Conservation (phyloP, 2,329 filamentous ascomycete species). For the Phaeosphaeriaceae sp. region DNA sequence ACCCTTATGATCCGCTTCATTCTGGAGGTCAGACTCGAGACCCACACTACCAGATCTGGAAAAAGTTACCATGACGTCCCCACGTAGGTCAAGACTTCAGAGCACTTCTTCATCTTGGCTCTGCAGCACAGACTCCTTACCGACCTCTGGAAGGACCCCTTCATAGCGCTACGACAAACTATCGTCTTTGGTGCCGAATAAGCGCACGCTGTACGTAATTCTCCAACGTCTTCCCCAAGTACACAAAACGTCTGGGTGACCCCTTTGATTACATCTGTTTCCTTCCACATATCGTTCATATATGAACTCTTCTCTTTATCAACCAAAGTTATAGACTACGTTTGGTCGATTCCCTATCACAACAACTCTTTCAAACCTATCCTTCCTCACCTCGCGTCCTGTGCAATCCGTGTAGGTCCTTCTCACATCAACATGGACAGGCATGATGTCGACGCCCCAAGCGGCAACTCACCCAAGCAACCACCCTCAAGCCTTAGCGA, state of each 20-base stretch:
- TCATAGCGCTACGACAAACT: slow-evolving; percentile 14
- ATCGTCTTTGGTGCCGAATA: slow-evolving; percentile 7
- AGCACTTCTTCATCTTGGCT: slow-evolving; percentile 12
- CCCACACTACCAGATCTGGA: slow-evolving; percentile 24
- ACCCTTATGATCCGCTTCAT: slow-evolving; percentile 13
- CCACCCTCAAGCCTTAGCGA: slow-evolving; percentile 11
- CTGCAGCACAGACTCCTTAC: slow-evolving; percentile 9
- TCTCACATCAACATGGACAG: slow-evolving; percentile 22
- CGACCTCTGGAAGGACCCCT: slow-evolving; percentile 2
- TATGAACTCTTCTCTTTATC: neutral
- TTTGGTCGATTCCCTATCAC: neutral
- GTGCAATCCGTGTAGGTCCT: slow-evolving; percentile 14
- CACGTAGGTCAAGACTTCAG: slow-evolving; percentile 16
- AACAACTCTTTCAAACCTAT: neutral
- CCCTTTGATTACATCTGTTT: neutral
- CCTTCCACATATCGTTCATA: neutral
- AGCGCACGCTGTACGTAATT: slow-evolving; percentile 20
- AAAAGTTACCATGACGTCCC: slow-evolving; percentile 20
- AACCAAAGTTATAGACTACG: neutral
- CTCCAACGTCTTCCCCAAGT: slow-evolving; percentile 1
- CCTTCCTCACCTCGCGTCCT: neutral
- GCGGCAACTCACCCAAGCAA: slow-evolving; percentile 21
- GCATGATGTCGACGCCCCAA: slow-evolving; percentile 16
- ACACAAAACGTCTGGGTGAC: neutral
- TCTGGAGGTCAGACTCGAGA: slow-evolving; percentile 6